Conservation (phyloP, 2,329 filamentous ascomycete genomes). For the Fusarium nodosum region DNA sequence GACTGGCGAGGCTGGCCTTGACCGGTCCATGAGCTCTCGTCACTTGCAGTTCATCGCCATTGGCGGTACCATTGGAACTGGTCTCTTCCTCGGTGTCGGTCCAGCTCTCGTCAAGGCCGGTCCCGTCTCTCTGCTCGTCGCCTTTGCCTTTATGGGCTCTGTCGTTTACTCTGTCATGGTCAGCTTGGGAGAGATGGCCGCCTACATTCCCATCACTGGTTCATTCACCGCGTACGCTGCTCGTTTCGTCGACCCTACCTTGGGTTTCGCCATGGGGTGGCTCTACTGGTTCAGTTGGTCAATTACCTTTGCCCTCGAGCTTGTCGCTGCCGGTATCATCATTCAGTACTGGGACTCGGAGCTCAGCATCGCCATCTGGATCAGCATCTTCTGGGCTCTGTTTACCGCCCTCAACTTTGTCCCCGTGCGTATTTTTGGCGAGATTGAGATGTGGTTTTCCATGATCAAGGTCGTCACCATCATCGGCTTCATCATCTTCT, state of each 20-base stretch:
- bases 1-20: slow-evolving; percentile 55
- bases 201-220: slow-evolving; percentile 81
- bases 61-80: slow-evolving; percentile 77
- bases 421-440: slow-evolving; percentile 79
- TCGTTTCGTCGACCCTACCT: slow-evolving; percentile 78
- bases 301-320: slow-evolving; percentile 79
- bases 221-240: slow-evolving; percentile 82
- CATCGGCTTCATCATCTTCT: slow-evolving; percentile 81
- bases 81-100: slow-evolving; percentile 78
- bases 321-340: slow-evolving; percentile 79
- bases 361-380: slow-evolving; percentile 78
- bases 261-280: slow-evolving; percentile 85
- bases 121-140: slow-evolving; percentile 75
- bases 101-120: slow-evolving; percentile 72
- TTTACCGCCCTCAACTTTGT: slow-evolving; percentile 79
- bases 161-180: slow-evolving; percentile 83
- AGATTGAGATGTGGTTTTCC: slow-evolving; percentile 84
- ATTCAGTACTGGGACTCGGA: slow-evolving; percentile 79
- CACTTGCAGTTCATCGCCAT: slow-evolving; percentile 67
- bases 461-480: slow-evolving; percentile 83
- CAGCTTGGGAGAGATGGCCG: slow-evolving; percentile 78
- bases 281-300: slow-evolving; percentile 87
- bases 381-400: slow-evolving; percentile 78
- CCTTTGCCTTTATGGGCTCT: slow-evolving; percentile 76
- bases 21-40: slow-evolving; percentile 55